These are phyloP conservation scores for Boletus vinaceobasis DNA, from an alignment of 768 basidiomycete genomes.

Conservation along the genomic window DNA sequence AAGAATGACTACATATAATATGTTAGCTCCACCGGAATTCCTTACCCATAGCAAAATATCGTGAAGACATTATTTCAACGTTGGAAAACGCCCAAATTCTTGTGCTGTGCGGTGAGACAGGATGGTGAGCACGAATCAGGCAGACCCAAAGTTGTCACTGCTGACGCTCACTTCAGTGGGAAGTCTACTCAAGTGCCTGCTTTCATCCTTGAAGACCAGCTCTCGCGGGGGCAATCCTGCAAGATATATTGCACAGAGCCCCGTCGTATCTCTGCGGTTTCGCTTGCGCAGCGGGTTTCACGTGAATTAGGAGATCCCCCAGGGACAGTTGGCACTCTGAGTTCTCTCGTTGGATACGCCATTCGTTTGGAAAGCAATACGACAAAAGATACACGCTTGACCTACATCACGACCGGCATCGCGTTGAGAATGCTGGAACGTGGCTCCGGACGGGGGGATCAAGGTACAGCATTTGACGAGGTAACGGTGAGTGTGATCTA, in stretches of 20 bases:
- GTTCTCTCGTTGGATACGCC: constrained; percentile 89
- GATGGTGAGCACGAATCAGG: constrained; percentile 54
- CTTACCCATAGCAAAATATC: constrained; percentile 84
- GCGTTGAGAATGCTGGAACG: constrained; percentile 96
- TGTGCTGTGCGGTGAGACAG: constrained; percentile 82
- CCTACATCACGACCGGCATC: constrained; percentile 92
- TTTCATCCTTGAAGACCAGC: constrained; percentile 88
- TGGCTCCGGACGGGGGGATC: constrained; percentile 63
- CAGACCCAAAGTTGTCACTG: constrained; percentile 20
- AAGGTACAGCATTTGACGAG: constrained; percentile 85
- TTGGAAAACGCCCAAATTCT: constrained; percentile 78
- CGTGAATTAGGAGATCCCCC: constrained; percentile 85
- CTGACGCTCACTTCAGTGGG: constrained; percentile 50
- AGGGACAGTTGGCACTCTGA: constrained; percentile 69
- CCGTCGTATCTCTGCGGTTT: constrained; percentile 92
- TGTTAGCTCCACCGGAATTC: constrained; percentile 65
- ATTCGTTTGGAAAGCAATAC: constrained; percentile 90
- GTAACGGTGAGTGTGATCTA: constrained; percentile 66
- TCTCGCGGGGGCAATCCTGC: constrained; percentile 76
- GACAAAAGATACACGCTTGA: constrained; percentile 69
- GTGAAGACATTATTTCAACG: constrained; percentile 63
- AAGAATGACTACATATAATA: not conserved
- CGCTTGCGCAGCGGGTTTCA: constrained; percentile 90
- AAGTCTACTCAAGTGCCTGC: constrained; percentile 96
- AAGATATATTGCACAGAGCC: constrained; percentile 96